Base-by-base conservation (phyloP, 139 green algal genomes). In the Astrephomene gubernaculifera region DNA sequence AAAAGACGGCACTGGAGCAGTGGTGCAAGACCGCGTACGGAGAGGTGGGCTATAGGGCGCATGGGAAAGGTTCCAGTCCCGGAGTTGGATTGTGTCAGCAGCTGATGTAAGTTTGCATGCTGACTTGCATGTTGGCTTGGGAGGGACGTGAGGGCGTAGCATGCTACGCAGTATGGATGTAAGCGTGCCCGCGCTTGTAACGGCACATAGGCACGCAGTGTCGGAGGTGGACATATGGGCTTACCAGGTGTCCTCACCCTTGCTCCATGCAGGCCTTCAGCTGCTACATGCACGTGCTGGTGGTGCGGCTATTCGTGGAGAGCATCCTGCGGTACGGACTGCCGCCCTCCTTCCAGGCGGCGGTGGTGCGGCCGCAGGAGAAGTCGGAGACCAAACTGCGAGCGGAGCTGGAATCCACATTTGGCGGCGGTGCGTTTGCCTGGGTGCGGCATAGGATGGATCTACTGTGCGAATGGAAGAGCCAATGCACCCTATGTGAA, bases 271-370 rank as follows among this genome's bases (percentile, higher is more conserved):
- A 97, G 95, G 95, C 94, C 0, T 98, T 99, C 87, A 90, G 74
- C 79, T 90, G 86, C 33, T 99, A 95, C 94, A 95, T 99, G 82
- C 97, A 99, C 89, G 86, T 98, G 27, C 93, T 86, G 29, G 94
- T 95, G 0, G 92, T 99, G 39, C 92, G 97, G 24, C 83, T 99
- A 33, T 99, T 99, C 90, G 95, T 98, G 57, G 97, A 99, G 90
- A 97, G 92, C 90, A 98, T 99, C 54, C 88, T 99, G 85, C 93
- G 97, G 8, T 99, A 99, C 87, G 97, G 97, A 25, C 92, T 99
- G 78, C 97, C 97, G 21, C 97, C 97, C 4, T 24, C 64, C 29
- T 96, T 96, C 75, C 88, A 96, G 64, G 91, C 93, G 0, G 94
- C 90, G 2, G 81, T 99, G 2, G 91, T 98, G 54, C 90, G 94